Base-by-base conservation (phyloP, 1,139 yeast genomes). In the Taphrina deformans region DNA sequence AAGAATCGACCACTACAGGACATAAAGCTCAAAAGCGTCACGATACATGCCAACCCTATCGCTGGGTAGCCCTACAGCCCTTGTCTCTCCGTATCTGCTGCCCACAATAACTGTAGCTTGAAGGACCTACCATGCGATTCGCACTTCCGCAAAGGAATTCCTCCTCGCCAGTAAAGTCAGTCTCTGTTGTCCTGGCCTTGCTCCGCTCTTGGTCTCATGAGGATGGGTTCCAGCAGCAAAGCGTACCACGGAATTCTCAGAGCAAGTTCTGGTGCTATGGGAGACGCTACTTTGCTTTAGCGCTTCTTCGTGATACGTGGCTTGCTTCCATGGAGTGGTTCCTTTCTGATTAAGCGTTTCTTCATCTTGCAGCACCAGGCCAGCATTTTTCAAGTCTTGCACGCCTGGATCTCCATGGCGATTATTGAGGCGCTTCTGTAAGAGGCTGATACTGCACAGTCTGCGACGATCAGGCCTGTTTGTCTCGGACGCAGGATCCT, bases 1-100 rank as follows among this genome's bases (percentile, higher is more conserved):
- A 76, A 77, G 68, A 76, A 76, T 61, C 75, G 78, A 64, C 85
- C 86, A 1, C 66, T 73, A 21, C 72, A 75, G 16, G 76, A 78
- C 5, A 69, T 77, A 5, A 71, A 69, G 51, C 76, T 83, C 6
- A 74, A 74, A 51, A 73, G 73, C n/a, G 76, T 79, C 2, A 77
- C 79, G 14, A 77, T 79, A 12, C 82, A 76, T 65, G 78, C 78
- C 18, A 76, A 76, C 66, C 79, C 79, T 1, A 66, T 76, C 21
- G 79, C 79, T 7, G 48, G 14, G 5, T 44, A 44, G 27, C n/a
- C n/a, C 7, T 44, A 27, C 27, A 21, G 48, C 10, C 27, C 2
- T n/a, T n/a, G n/a, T n/a, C n/a, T n/a, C n/a, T n/a, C n/a, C n/a
- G n/a, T 2, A 10, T 31, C 14, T 4, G 35, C 14, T 31, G 35